phyloP scores from a whole-genome alignment of 192 early-diverging fungal genomes.

The Dissophora ornata region DNA sequence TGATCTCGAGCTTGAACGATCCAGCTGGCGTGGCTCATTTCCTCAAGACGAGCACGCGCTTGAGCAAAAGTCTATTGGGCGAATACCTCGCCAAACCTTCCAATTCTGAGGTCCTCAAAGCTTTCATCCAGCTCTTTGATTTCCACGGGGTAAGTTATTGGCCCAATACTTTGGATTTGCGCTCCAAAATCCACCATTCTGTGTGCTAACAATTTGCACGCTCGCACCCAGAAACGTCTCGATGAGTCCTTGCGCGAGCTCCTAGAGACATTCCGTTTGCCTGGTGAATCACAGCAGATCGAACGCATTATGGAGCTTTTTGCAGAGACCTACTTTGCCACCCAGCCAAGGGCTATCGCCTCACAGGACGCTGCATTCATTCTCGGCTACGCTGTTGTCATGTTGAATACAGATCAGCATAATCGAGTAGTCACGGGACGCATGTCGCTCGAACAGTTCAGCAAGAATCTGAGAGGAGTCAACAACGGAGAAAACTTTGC shows the following conservation, averaged over 20 bases:
- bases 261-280: constrained; percentile 94
- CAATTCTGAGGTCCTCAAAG: constrained; percentile 86
- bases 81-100: constrained; percentile 90
- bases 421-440: constrained; percentile 89
- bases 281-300: constrained; percentile 98
- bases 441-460: constrained; percentile 93
- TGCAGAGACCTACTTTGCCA: constrained; percentile 83
- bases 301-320: constrained; percentile 95
- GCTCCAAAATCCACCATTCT: no score
- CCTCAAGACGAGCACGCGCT: constrained; percentile 80
- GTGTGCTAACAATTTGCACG: no score
- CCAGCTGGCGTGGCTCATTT: constrained; percentile 77
- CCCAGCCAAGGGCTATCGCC: constrained; percentile 72
- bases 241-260: constrained; percentile 95
- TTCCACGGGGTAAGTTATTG: constrained; percentile 82
- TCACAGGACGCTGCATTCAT: constrained; percentile 87
- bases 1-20: constrained; percentile 57
- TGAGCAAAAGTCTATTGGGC: constrained; percentile 89
- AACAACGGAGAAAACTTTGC: constrained; percentile 90
- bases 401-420: constrained; percentile 99
- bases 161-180: not conserved
- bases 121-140: constrained; percentile 87
- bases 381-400: constrained; percentile 92
- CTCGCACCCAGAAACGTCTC: constrained; percentile 90
- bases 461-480: constrained; percentile 87